Percentiles rank a stretch among this genome's conserved stretches.
Evolutionary conservation across 176 grass and related monocot genomes (phyloP).

Genomic region (Rhynchospora pubera): DNA sequence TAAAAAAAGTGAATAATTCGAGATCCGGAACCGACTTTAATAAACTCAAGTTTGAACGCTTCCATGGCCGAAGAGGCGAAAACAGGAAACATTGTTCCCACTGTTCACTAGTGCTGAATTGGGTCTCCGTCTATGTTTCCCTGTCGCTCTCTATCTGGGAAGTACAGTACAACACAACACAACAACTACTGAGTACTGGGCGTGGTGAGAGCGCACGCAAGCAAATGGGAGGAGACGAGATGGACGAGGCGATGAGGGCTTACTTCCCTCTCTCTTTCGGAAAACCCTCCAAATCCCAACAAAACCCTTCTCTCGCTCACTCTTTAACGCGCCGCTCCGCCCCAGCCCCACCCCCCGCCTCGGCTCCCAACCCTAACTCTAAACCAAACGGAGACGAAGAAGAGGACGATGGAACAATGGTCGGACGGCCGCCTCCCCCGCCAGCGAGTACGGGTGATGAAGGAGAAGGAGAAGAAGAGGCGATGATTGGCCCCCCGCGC

Average conservation of each 20-base stretch:
- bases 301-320: slow-evolving; percentile 36
- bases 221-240: slow-evolving; percentile 32
- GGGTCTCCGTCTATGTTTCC: too few species aligned
- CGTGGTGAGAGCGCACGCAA: neutral
- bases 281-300: slow-evolving; percentile 41
- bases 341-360: slow-evolving; percentile 40
- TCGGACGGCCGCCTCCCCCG: slow-evolving; percentile 36
- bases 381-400: slow-evolving; percentile 18
- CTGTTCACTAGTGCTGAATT: too few species aligned
- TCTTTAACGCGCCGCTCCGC: slow-evolving; percentile 63
- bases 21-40: too few species aligned
- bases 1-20: too few species aligned
- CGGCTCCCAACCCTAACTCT: neutral
- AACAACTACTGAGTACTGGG: slow-evolving; percentile 21
- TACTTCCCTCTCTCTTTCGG: slow-evolving; percentile 86
- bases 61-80: too few species aligned
- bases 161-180: neutral
- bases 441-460: slow-evolving; percentile 5
- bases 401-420: slow-evolving; percentile 11
- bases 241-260: slow-evolving; percentile 78
- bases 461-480: slow-evolving; percentile 32
- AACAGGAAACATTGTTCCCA: too few species aligned
- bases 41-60: too few species aligned
- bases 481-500: slow-evolving; percentile 64
- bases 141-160: neutral